Evolutionary conservation across 2,329 filamentous ascomycete species (phyloP), one percentile per base, ranked within the genome.

Genomic region (Epicoccum nigrum): DNA sequence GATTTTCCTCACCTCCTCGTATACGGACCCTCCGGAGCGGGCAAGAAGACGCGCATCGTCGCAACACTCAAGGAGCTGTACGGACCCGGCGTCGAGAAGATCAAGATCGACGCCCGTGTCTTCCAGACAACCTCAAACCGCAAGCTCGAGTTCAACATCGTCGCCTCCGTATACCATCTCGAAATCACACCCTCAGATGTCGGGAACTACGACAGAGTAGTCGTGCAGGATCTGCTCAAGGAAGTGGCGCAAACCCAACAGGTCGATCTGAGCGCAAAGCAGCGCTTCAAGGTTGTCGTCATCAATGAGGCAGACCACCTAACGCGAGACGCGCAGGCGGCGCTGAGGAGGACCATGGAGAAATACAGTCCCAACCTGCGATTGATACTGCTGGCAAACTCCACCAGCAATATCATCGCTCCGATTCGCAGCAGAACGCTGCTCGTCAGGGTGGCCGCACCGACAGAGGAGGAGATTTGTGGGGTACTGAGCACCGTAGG

Each of bases 81-180:
- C 74, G 94, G 94, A 0, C 87, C 93, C 0, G 93, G 94, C 34
- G 94, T 96, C n/a, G 95, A 99, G 71, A 97, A 97, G 82, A 99
- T 99, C 82, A 97, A 97, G 79, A 97, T 99, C 76, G 94, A 99
- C 71, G 90, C 92, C 11, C 89, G 94, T 59, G 89, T 97, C 52
- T 99, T 99, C 79, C 92, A 96, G 76, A 97, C 94, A 1, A 92
- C 86, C 17, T 89, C 88, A 69, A 97, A 96, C 75, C 91, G 94
- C 71, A 99, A 99, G 76, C 87, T 99, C 65, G 94, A 99, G 77
- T 99, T 99, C 83, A 99, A 97, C 78, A 96, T 99, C 59, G 94
- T 99, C 46, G 87, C 92, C 35, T 97, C 93, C 0, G 86, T 97
- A 58, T 99, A 99, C 77, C 94, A 99, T 74, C 87, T 99, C 64